Base-by-base conservation (phyloP, 2,329 filamentous ascomycete genomes). In the Shiraia sp. region DNA sequence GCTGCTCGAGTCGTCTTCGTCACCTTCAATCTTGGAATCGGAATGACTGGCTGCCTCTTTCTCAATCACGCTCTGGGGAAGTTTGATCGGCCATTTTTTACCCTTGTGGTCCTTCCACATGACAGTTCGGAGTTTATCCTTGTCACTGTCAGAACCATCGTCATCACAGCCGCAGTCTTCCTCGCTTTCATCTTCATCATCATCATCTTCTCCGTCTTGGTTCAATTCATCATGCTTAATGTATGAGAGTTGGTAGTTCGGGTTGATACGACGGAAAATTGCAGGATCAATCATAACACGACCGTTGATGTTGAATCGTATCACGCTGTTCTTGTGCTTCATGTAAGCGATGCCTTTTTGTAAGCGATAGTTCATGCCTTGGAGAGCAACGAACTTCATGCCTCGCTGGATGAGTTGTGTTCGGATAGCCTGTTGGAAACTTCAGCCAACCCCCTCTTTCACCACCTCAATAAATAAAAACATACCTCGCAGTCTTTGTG, bases 201-300 rank as follows among this genome's bases (percentile, higher is more conserved):
- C 74, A 0, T 74, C 75, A 28, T 75, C 77, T 14, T 77, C 77
- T 1, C 83, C 59, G 1, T 82, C 66, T 54, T 87, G 81, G 17
- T 69, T 66, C 17, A 82, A 78, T 43, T 90, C 85, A 54, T 87
- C 86, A 0, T 87, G 81, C 35, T 86, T 84, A 40, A 95, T 83
- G 2, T 80, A 77, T 15, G 86, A 88, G 55, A 92, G 81, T 0
- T 80, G 81, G 54, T 95, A 95, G 63, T 95, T 95, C 1, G 90
- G 88, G 53, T 93, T 88, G 66, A 92, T 88, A 24, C 88, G 82
- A 7, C 89, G 82, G 70, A 95, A 90, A 29, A 87, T 88, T 3
- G 83, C 83, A 0, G 89, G 83, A 61, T 96, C 91, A 16, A 96
- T 77, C 90, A 96, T 96, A 49, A 95, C 79, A 22, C 91, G 84